Conservation (phyloP, 2,329 filamentous ascomycete genomes). For the Byssothecium circinans region DNA sequence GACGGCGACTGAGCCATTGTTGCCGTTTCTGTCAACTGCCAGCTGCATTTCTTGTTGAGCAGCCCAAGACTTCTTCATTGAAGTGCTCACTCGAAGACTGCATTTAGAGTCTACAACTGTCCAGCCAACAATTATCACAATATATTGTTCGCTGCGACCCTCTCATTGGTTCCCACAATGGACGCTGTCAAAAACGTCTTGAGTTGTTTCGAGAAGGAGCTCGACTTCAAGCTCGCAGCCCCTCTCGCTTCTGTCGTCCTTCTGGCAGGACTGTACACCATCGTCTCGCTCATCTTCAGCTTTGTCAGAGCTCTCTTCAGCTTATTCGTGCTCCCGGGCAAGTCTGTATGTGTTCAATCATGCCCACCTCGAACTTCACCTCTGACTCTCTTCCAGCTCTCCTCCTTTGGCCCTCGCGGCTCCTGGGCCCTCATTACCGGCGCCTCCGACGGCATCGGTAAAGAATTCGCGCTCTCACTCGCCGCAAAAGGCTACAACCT, state of each 20-base stretch:
- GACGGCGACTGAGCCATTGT: neutral
- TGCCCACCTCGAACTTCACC: neutral
- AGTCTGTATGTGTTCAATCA: slow-evolving; percentile 43
- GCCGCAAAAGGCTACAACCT: slow-evolving; percentile 92
- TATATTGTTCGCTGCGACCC: neutral
- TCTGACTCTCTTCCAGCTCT: slow-evolving; percentile 57
- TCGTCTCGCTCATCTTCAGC: slow-evolving; percentile 45
- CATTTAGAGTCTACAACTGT: too few relatives aligned
- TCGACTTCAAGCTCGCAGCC: slow-evolving; percentile 33
- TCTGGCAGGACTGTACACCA: slow-evolving; percentile 32
- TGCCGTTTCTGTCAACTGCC: too few relatives aligned
- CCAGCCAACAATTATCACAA: slow-evolving; percentile 5
- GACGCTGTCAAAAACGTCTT: slow-evolving; percentile 21
- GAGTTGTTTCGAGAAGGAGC: slow-evolving; percentile 34
- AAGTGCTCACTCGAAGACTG: too few relatives aligned
- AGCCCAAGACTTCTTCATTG: too few relatives aligned
- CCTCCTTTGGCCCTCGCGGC: slow-evolving; percentile 85
- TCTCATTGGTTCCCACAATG: slow-evolving; percentile 10
- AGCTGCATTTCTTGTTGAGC: neutral
- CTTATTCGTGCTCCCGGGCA: slow-evolving; percentile 53
- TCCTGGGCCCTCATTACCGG: slow-evolving; percentile 95
- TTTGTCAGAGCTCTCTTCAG: slow-evolving; percentile 52
- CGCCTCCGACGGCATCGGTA: slow-evolving; percentile 93
- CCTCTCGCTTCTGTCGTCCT: slow-evolving; percentile 32
- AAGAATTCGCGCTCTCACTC: slow-evolving; percentile 90